Percentiles rank a stretch among this genome's conserved stretches.
phyloP scores from a whole-genome alignment of 2,329 filamentous ascomycete species.

The Ascochyta viciae-villosae region DNA sequence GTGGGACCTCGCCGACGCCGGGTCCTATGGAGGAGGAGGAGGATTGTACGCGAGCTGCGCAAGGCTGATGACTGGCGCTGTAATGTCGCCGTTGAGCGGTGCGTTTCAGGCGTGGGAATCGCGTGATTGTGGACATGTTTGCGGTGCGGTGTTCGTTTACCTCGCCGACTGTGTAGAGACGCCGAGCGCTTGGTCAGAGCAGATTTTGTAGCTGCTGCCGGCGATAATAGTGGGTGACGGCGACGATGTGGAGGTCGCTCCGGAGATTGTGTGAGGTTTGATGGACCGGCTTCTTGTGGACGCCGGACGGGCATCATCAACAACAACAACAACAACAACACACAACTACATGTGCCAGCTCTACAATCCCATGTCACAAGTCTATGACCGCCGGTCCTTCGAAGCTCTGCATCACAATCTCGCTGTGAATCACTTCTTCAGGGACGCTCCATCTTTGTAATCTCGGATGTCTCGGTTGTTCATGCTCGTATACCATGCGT shows the following conservation, averaged over 20 bases:
- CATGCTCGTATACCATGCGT: not conserved
- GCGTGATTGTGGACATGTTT: not conserved
- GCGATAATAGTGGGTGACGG: not conserved
- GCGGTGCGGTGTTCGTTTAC: not conserved
- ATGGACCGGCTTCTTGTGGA: not conserved
- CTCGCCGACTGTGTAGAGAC: constrained; percentile 7
- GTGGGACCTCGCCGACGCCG: constrained; percentile 14
- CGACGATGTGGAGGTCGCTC: constrained; percentile 8
- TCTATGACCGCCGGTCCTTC: too few species aligned
- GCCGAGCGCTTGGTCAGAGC: not conserved
- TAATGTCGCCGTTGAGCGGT: constrained; percentile 7
- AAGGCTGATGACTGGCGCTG: constrained; percentile 15
- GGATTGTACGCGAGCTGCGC: not conserved
- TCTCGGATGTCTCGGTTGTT: not conserved
- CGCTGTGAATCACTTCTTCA: too few species aligned
- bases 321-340: not conserved
- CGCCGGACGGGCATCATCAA: not conserved
- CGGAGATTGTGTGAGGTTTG: constrained; percentile 10
- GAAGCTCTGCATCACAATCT: too few species aligned
- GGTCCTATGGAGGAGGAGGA: not conserved
- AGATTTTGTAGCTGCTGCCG: not conserved
- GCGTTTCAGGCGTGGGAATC: not conserved
- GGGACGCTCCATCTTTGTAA: not conserved
- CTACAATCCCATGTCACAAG: too few species aligned
- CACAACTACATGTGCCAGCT: too few species aligned